Evolutionary conservation across 345 rosid species (phyloP).

Genomic region (Salix dunnii): DNA sequence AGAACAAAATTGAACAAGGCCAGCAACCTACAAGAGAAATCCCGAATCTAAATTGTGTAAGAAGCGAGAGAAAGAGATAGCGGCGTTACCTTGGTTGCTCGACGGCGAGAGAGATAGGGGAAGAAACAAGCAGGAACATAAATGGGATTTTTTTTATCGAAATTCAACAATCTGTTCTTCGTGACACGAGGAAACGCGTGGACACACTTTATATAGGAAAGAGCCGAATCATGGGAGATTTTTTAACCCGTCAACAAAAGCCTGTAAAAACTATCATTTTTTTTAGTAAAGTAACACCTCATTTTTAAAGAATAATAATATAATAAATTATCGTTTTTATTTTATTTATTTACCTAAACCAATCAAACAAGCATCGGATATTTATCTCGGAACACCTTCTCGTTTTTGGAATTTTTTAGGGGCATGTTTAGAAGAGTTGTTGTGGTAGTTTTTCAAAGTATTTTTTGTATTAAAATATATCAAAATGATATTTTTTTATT

Average conservation of each 20-base stretch:
- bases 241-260: constrained; percentile 4
- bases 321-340: too few species aligned
- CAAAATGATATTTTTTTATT: too few species aligned
- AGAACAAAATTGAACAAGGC: neutral
- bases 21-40: neutral
- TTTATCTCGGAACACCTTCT: neutral
- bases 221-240: neutral
- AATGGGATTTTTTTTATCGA: neutral
- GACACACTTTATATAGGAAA: neutral
- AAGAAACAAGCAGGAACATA: neutral
- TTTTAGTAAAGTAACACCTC: neutral
- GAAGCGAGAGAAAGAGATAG: neutral
- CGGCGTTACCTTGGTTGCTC: neutral
- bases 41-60: neutral
- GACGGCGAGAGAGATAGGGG: neutral
- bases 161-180: neutral
- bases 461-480: too few species aligned
- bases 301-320: too few species aligned
- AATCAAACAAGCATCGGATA: neutral
- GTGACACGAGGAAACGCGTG: neutral
- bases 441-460: too few species aligned
- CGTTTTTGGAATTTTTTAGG: neutral
- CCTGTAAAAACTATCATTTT: neutral
- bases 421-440: too few species aligned
- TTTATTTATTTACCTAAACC: neutral